phyloP scores from a whole-genome alignment of 768 basidiomycete species.

The Lactarius quietus region DNA sequence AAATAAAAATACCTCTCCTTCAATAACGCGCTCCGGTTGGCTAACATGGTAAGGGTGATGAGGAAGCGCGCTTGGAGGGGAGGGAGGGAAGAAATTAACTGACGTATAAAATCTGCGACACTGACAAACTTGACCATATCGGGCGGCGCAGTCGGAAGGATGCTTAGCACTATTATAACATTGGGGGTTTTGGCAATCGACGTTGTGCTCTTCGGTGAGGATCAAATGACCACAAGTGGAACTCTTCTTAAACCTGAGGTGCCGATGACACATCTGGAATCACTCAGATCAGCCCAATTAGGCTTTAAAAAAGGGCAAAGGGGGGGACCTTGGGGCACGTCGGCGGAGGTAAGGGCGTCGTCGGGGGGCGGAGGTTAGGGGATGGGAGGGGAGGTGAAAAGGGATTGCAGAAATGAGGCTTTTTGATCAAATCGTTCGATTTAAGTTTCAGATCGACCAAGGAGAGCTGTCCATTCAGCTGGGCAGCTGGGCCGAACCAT shows the following conservation, averaged over 20 bases:
- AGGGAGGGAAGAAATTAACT: slow-evolving; percentile 21
- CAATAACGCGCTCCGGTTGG: slow-evolving; percentile 53
- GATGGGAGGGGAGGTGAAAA: neutral
- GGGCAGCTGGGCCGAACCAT: neutral
- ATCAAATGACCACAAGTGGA: slow-evolving; percentile 54
- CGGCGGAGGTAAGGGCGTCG: slow-evolving; percentile 25
- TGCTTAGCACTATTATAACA: slow-evolving; percentile 53
- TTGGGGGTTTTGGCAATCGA: slow-evolving; percentile 48
- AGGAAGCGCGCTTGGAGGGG: slow-evolving; percentile 5
- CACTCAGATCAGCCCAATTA: neutral
- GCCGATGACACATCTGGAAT: slow-evolving; percentile 59
- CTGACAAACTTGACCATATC: slow-evolving; percentile 24
- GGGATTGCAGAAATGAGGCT: slow-evolving; percentile 1
- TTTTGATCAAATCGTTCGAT: slow-evolving; percentile 14
- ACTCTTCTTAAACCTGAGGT: slow-evolving; percentile 50
- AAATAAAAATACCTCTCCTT: slow-evolving; percentile 38
- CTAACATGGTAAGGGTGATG: slow-evolving; percentile 29
- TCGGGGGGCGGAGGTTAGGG: slow-evolving; percentile 18
- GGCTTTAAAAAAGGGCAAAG: slow-evolving; percentile 12
- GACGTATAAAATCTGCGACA: slow-evolving; percentile 60
- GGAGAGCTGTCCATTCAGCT: neutral
- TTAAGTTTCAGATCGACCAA: slow-evolving; percentile 20
- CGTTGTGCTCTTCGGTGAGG: slow-evolving; percentile 39
- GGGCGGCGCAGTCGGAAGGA: slow-evolving; percentile 42
- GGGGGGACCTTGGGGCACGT: slow-evolving; percentile 15